Percentiles rank a stretch among this genome's conserved stretches.
Evolutionary conservation across 257 asterid genomes (phyloP).

Genomic region (Fraxinus excelsior): DNA sequence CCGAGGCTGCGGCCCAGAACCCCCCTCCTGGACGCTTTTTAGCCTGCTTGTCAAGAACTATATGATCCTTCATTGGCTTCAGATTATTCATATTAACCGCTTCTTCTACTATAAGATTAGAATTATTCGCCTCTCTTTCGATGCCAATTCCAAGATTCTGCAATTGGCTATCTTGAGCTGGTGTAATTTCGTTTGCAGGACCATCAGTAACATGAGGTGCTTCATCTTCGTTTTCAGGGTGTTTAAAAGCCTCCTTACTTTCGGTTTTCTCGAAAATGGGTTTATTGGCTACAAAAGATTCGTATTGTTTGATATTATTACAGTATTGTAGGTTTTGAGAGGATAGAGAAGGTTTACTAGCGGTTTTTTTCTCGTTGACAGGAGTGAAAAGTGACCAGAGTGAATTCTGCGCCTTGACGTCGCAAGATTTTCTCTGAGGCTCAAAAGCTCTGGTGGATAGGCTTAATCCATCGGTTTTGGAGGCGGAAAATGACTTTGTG

Average conservation of each 20-base stretch:
- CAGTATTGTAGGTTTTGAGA: conserved; percentile 22
- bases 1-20: conserved; percentile 78
- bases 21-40: conserved; percentile 65
- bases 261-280: conserved; percentile 50
- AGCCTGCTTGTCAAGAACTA: conserved; percentile 59
- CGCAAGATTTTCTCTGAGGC: conserved; percentile 87
- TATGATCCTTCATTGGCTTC: conserved; percentile 79
- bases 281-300: conserved; percentile 32
- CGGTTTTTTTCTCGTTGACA: conserved; percentile 42
- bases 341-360: conserved; percentile 20
- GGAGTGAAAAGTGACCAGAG: conserved; percentile 62
- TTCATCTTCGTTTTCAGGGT: conserved; percentile 29
- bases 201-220: conserved; percentile 14
- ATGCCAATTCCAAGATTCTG: conserved; percentile 35
- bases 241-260: conserved; percentile 35
- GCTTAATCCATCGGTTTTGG: conserved; percentile 71
- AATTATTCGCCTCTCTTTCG: conserved; percentile 35
- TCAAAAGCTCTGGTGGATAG: conserved; percentile 40
- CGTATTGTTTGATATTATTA: conserved; percentile 21
- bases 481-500: conserved; percentile 75
- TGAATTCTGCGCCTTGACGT: conserved; percentile 70
- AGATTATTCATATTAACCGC: conserved; percentile 30
- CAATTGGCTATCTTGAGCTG: conserved; percentile 41
- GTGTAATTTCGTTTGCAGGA: conserved; percentile 53
- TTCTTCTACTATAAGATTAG: conserved; percentile 61